Evolutionary conservation across 2,329 filamentous ascomycete species (phyloP).

Genomic region (Paecilomyces variotii): DNA sequence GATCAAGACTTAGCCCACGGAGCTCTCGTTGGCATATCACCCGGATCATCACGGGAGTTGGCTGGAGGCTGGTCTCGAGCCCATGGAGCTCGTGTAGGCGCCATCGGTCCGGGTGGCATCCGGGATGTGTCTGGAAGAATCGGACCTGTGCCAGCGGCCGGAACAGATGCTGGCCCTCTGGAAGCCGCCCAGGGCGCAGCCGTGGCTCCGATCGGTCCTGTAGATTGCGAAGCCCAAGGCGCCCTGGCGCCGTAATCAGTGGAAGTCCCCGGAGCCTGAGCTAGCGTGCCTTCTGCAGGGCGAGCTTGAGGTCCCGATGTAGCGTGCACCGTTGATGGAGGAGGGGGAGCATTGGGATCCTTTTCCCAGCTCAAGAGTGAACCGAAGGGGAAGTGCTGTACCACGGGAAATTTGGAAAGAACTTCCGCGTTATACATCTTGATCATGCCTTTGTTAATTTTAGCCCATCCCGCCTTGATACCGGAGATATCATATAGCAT

Average conservation of each 20-base stretch:
- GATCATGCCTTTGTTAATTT: constrained; percentile 98
- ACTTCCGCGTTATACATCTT: constrained; percentile 99
- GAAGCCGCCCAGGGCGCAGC: constrained; percentile 23
- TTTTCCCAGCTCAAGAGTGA: constrained; percentile 69
- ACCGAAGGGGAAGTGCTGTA: constrained; percentile 90
- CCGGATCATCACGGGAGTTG: constrained; percentile 7
- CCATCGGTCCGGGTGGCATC: neutral
- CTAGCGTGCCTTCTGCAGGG: constrained; percentile 12
- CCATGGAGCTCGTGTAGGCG: constrained; percentile 3
- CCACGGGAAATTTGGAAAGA: constrained; percentile 89
- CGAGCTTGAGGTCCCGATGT: constrained; percentile 18
- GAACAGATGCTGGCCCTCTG: constrained; percentile 8
- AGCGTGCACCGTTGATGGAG: constrained; percentile 49
- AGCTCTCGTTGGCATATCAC: constrained; percentile 25
- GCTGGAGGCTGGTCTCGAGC: constrained; percentile 5
- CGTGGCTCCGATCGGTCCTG: constrained; percentile 15
- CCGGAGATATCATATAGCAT: constrained; percentile 92
- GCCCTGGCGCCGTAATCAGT: constrained; percentile 22
- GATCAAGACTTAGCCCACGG: constrained; percentile 28
- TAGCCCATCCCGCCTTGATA: constrained; percentile 88
- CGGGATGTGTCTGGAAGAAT: neutral
- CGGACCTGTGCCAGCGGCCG: neutral
- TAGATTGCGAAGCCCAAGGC: constrained; percentile 24
- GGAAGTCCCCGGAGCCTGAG: constrained; percentile 7
- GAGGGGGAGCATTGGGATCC: constrained; percentile 52